Evolutionary conservation across 805 yeast species (phyloP).

Genomic region (Candida namnaoensis): DNA sequence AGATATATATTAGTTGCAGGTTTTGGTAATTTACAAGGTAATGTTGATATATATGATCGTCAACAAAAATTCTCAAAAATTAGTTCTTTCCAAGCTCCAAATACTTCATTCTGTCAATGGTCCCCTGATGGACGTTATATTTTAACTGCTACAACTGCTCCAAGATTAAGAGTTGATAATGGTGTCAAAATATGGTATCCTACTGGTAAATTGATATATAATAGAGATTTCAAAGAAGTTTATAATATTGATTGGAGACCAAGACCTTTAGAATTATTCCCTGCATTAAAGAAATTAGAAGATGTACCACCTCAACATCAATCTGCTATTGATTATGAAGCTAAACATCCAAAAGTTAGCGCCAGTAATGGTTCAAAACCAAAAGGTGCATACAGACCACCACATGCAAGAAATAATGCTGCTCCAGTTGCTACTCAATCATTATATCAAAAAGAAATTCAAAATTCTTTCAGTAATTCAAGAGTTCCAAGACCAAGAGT

Average conservation of each 20-base stretch:
- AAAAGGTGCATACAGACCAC: slow-evolving; percentile 92
- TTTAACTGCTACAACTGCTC: slow-evolving; percentile 94
- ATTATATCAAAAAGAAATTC: slow-evolving; percentile 49
- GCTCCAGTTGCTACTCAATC: slow-evolving; percentile 32
- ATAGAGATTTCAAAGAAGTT: slow-evolving; percentile 75
- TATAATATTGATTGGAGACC: slow-evolving; percentile 82
- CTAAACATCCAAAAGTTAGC: slow-evolving; percentile 25
- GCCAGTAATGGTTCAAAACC: slow-evolving; percentile 40
- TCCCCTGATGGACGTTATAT: slow-evolving; percentile 93
- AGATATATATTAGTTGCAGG: slow-evolving; percentile 90
- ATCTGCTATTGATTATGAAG: slow-evolving; percentile 51
- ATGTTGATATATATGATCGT: slow-evolving; percentile 91
- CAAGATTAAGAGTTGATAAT: slow-evolving; percentile 94
- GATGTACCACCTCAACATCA: slow-evolving; percentile 62
- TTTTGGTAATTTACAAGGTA: slow-evolving; percentile 95
- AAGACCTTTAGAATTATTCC: slow-evolving; percentile 23
- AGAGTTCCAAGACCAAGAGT: slow-evolving; percentile 26
- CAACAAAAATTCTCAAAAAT: slow-evolving; percentile 75
- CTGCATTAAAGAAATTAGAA: slow-evolving; percentile 27
- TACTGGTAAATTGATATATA: slow-evolving; percentile 70
- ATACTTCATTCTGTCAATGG: slow-evolving; percentile 97
- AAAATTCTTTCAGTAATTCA: slow-evolving; percentile 14
- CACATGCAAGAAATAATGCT: slow-evolving; percentile 66
- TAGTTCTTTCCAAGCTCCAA: slow-evolving; percentile 80
- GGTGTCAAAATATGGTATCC: slow-evolving; percentile 93